Percentiles rank a stretch among this genome's conserved stretches.
Evolutionary conservation across 306 rosid genomes (phyloP).

Genomic region (Corylus americana): DNA sequence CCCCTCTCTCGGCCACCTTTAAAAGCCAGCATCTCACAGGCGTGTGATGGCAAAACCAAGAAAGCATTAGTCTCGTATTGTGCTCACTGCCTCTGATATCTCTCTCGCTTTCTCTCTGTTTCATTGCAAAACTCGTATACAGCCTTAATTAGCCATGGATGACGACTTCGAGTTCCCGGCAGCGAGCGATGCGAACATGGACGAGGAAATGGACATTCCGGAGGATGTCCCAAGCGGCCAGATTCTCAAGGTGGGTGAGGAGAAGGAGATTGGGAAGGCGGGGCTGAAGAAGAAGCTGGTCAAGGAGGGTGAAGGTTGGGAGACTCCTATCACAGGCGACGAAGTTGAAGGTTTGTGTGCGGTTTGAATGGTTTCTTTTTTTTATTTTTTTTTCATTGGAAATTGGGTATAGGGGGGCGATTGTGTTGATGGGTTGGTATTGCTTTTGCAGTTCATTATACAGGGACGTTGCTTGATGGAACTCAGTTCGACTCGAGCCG

Average conservation of each 20-base stretch:
- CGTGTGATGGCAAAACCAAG: no score
- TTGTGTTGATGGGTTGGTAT: not conserved
- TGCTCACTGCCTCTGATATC: not conserved
- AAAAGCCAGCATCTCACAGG: not conserved
- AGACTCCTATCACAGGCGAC: constrained; percentile 61
- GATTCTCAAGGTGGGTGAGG: constrained; percentile 64
- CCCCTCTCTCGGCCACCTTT: constrained; percentile 1
- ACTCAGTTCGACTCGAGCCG: constrained; percentile 82
- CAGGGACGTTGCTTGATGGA: constrained; percentile 78
- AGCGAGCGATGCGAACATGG: not conserved
- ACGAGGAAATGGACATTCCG: constrained; percentile 47
- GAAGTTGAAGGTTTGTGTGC: constrained; percentile 66
- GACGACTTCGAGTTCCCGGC: constrained; percentile 61
- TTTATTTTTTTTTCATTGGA: not conserved
- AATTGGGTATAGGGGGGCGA: not conserved
- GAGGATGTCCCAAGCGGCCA: constrained; percentile 38
- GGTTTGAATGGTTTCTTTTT: no score
- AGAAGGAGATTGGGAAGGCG: constrained; percentile 67
- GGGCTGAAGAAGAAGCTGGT: constrained; percentile 79
- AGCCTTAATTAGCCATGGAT: constrained; percentile 34
- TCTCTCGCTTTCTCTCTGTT: not conserved
- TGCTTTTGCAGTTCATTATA: constrained; percentile 66
- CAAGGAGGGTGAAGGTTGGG: constrained; percentile 82
- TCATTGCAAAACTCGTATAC: not conserved
- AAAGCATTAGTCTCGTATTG: not conserved